Evolutionary conservation across 495 filamentous ascomycete genomes (phyloP).

Genomic region (Aspergillus conjunctus): DNA sequence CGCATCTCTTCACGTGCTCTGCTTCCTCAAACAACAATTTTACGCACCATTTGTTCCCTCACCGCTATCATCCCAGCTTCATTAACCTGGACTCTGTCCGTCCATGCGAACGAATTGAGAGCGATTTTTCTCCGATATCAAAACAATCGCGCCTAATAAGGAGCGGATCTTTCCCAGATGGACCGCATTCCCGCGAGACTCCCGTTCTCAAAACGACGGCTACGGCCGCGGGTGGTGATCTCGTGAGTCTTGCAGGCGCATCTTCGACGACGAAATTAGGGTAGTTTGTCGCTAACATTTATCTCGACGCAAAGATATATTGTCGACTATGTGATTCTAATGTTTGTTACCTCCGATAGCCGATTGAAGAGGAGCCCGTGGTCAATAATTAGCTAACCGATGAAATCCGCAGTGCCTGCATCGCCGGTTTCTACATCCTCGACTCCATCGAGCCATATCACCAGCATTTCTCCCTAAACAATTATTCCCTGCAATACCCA

Average conservation of each 20-base stretch:
- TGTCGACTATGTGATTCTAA: slow-evolving; percentile 67
- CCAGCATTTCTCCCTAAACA: slow-evolving; percentile 61
- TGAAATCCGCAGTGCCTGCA: slow-evolving; percentile 42
- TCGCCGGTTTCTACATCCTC: slow-evolving; percentile 55
- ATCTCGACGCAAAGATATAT: slow-evolving; percentile 54
- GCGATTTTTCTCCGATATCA: background rate
- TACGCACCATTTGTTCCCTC: background rate
- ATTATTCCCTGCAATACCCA: slow-evolving; percentile 69
- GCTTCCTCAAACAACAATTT: slow-evolving; percentile 6
- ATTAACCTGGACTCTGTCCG: background rate
- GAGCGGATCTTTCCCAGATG: slow-evolving; percentile 26
- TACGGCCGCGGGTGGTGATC: slow-evolving; percentile 53
- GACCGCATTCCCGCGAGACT: slow-evolving; percentile 45
- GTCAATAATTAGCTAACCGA: slow-evolving; percentile 36
- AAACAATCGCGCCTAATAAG: background rate
- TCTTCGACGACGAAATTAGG: background rate
- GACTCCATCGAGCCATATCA: slow-evolving; percentile 59
- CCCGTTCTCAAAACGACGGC: slow-evolving; percentile 55
- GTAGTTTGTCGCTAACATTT: slow-evolving; percentile 6
- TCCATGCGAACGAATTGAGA: background rate
- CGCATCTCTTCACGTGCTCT: slow-evolving; percentile 12
- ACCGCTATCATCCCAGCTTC: background rate
- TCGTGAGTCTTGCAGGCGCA: slow-evolving; percentile 43
- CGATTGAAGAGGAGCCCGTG: slow-evolving; percentile 26
- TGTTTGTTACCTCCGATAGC: slow-evolving; percentile 42